Conservation (phyloP, 1,139 yeast species). For the Taiozyma sp. region DNA sequence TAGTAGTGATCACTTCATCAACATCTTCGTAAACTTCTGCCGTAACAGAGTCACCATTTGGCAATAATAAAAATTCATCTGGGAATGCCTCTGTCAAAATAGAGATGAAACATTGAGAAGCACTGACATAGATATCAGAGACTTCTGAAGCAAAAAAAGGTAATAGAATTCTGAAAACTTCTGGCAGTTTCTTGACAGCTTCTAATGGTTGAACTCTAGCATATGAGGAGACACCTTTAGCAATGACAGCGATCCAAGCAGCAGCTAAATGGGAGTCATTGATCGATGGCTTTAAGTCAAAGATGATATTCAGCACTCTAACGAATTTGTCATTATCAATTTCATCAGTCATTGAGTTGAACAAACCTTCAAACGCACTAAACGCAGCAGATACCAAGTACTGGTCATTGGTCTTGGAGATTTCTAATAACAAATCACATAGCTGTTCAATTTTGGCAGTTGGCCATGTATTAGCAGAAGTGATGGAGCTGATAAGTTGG, state of each 20-base stretch:
- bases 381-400: constrained; percentile 78
- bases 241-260: constrained; percentile 92
- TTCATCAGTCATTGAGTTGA: constrained; percentile 66
- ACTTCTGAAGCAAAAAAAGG: constrained; percentile 65
- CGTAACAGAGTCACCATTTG: constrained; percentile 38
- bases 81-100: constrained; percentile 63
- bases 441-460: constrained; percentile 59
- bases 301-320: constrained; percentile 63
- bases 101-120: constrained; percentile 85
- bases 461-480: constrained; percentile 83
- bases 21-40: constrained; percentile 47
- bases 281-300: constrained; percentile 75
- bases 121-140: constrained; percentile 65
- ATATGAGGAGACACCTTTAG: constrained; percentile 77
- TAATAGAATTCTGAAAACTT: constrained; percentile 52
- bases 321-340: constrained; percentile 59
- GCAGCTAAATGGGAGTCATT: constrained; percentile 87
- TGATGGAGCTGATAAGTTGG: constrained; percentile 66
- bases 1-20: constrained; percentile 52
- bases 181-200: constrained; percentile 54
- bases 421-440: constrained; percentile 70
- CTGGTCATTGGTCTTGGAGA: constrained; percentile 82
- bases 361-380: constrained; percentile 80
- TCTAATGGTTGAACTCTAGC: constrained; percentile 53
- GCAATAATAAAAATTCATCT: constrained; percentile 49